Evolutionary conservation across 352 stramenopile species (phyloP).

Genomic region (Phytophthora hibernalis): DNA sequence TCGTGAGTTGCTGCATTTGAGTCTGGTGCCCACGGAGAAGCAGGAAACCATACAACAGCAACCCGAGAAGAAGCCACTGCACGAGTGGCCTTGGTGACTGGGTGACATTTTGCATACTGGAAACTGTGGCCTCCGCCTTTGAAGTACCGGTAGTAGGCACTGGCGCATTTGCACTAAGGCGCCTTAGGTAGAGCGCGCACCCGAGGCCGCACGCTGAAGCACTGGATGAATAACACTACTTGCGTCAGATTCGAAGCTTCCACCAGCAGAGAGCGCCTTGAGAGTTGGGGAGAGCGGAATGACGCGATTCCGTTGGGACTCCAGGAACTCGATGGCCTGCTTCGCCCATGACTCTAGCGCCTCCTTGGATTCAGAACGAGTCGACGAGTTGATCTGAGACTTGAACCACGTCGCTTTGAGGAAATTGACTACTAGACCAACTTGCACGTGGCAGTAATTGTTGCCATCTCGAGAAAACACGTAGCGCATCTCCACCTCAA

Average conservation of each 20-base stretch:
- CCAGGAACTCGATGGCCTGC: conserved; percentile 56
- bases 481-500: conserved; percentile 84
- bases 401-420: conserved; percentile 88
- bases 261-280: conserved; percentile 18
- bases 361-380: conserved; percentile 75
- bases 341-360: conserved; percentile 67
- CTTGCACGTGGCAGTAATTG: conserved; percentile 79
- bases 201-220: conserved; percentile 20
- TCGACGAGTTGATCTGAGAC: conserved; percentile 84
- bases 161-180: not conserved
- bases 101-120: not conserved
- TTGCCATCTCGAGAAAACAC: conserved; percentile 79
- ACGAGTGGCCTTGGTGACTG: conserved; percentile 21
- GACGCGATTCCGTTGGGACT: conserved; percentile 40
- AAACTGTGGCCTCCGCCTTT: conserved; percentile 1
- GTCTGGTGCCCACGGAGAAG: conserved; percentile 48
- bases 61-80: conserved; percentile 43
- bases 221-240: conserved; percentile 17
- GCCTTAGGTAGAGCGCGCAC: conserved; percentile 10
- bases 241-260: conserved; percentile 29
- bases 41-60: conserved; percentile 48
- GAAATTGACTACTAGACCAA: conserved; percentile 77
- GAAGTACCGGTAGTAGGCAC: not conserved
- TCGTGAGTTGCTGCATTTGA: conserved; percentile 53
- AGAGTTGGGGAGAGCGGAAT: conserved; percentile 28